Base-by-base conservation (phyloP, 2,329 filamentous ascomycete species). In the Huntiella savannae region DNA sequence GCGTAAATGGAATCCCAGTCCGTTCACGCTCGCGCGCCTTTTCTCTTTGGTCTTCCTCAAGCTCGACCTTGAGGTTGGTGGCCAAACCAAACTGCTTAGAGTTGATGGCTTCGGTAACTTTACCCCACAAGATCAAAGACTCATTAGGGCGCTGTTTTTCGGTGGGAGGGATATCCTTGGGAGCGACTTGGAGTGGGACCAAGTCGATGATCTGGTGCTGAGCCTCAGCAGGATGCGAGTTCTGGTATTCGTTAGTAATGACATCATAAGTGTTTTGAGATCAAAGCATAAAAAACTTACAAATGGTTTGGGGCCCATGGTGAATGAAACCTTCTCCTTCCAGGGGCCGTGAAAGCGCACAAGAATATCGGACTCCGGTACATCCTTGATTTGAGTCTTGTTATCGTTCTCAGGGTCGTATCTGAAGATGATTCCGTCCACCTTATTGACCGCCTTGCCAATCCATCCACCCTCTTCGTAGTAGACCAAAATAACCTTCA, bases 401-500 rank as follows among this genome's bases (percentile, higher is more conserved):
- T 74, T 75, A 59, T 96, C 88, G 49, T 87, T 88, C 16, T 83
- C 75, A 0, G 86, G 82, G 56, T 94, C 82, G 54, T 94, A 94
- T 43, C 73, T 79, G 70, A 94, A 98, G 47, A 96, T 71, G 46
- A 95, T 76, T 13, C 91, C 91, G 51, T 92, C 77, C 33, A 98
- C 80, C 58, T 81, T 86, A 62, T 96, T 94, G 55, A 92, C 88
- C 15, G 84, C 75, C 53, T 84, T 83, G 40, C 87, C 84, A 28
- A 96, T 70, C 87, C 91, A 98, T 43, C 87, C 86, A 17, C 48
- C 48, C 55, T 96, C 88, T 57, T 96, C 88, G 47, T 87, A 67
- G 59, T 98, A 98, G 56, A 92, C 79, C 40, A 98, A 64, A 52
- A 98, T 94, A 13, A 79, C 82, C 65, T 96, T 96, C 53, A 93